Evolutionary conservation across 2,329 filamentous ascomycete genomes (phyloP), one percentile per base, ranked within the genome.

Genomic region (Ophiostoma perfectum): DNA sequence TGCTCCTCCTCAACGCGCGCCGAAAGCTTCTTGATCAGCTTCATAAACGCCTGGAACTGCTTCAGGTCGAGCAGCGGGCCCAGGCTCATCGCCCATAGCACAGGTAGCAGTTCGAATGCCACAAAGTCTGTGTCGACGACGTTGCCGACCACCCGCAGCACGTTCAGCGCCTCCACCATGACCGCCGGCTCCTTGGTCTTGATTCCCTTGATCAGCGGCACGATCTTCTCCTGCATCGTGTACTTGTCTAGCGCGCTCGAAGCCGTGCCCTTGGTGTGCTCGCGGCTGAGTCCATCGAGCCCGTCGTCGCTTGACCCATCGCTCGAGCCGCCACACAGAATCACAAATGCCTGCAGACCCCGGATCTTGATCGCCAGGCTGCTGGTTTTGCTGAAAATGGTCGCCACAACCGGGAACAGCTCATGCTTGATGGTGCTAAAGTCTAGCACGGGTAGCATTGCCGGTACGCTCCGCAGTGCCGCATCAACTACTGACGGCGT

Each of bases 101-200:
- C 86, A 0, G 95, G 95, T 11, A 99, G 81, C 16, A 97, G 88
- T 68, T 98, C 94, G 80, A 95, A 88, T 12, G 95, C 95, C 36
- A 97, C 86, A 75, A 97, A 98, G 62, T 97, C 95, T 2, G 89
- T 86, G 75, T 98, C 95, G 4, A 90, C 93, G 27, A 90, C 84
- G 65, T 86, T 86, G 8, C 93, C 93, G 41, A 99, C 89, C 65
- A 97, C 90, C 65, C 86, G 87, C 72, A 98, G 88, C 0, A 97
- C 92, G 68, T 89, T 89, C 45, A 98, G 82, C 0, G 93, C 90
- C 5, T 94, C 93, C 82, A 98, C 90, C 91, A 98, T 98, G 9
- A 99, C 95, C 7, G 93, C 93, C 0, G 95, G 95, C 77, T 99
- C 95, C 76, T 97, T 98, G 0, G 95, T 99, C 79, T 97, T 98